Percentiles rank a stretch among this genome's conserved stretches.
phyloP scores from a whole-genome alignment of 176 grass and related monocot genomes.

The Musa troglodytarum region DNA sequence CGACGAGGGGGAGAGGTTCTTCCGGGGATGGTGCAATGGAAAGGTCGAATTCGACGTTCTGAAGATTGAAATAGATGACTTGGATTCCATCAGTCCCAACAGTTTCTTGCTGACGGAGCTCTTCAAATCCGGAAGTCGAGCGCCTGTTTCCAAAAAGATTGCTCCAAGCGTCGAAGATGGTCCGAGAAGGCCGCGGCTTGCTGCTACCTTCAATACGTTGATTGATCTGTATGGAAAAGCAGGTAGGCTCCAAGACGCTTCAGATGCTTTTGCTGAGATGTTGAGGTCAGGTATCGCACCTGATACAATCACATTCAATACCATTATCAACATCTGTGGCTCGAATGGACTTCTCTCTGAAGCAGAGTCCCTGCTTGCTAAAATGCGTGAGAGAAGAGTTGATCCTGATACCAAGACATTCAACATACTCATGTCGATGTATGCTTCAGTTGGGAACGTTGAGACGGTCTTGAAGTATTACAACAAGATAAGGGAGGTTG shows the following conservation, averaged over 20 bases:
- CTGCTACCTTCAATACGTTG: slow-evolving; percentile 46
- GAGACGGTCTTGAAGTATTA: slow-evolving; percentile 37
- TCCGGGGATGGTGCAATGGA: slow-evolving; percentile 48
- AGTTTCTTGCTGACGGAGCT: slow-evolving; percentile 41
- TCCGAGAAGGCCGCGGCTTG: slow-evolving; percentile 35
- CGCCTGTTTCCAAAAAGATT: slow-evolving; percentile 8
- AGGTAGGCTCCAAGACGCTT: slow-evolving; percentile 39
- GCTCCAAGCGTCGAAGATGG: background rate
- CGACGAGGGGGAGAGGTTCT: slow-evolving; percentile 31
- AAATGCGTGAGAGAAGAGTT: slow-evolving; percentile 38
- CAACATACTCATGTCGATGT: slow-evolving; percentile 53
- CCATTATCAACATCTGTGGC: slow-evolving; percentile 45
- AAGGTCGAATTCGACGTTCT: slow-evolving; percentile 42
- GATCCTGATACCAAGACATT: slow-evolving; percentile 44
- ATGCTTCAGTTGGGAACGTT: slow-evolving; percentile 37
- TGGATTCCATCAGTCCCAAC: slow-evolving; percentile 31
- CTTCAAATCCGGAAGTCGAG: slow-evolving; percentile 10
- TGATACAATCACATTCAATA: slow-evolving; percentile 51
- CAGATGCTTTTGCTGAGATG: slow-evolving; percentile 44
- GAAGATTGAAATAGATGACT: slow-evolving; percentile 24
- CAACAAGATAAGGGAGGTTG: slow-evolving; percentile 24
- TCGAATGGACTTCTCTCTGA: slow-evolving; percentile 27
- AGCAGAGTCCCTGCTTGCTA: slow-evolving; percentile 37
- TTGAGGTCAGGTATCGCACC: slow-evolving; percentile 28
- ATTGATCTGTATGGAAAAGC: slow-evolving; percentile 67